These are phyloP conservation scores for Selaginella tamariscina DNA, from an alignment of 75 land plant genomes.

Conservation along the genomic window DNA sequence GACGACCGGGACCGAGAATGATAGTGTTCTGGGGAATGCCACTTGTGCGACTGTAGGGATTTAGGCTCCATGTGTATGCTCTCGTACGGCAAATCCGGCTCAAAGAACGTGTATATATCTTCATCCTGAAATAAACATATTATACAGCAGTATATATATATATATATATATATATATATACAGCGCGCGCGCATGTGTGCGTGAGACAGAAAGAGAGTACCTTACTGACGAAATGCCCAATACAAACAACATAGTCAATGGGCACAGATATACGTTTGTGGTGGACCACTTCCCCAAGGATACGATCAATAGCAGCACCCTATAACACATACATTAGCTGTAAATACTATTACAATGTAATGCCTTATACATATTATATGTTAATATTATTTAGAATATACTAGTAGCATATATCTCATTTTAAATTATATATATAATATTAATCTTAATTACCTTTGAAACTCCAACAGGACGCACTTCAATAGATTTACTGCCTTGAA, in stretches of 20 bases:
- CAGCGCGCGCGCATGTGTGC: too few relatives aligned
- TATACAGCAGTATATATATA: too few relatives aligned
- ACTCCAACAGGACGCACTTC: constrained; percentile 46
- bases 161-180: too few relatives aligned
- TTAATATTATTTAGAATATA: too few relatives aligned
- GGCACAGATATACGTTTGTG: constrained; percentile 22
- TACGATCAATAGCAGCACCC: constrained; percentile 47
- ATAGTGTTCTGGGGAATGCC: background rate
- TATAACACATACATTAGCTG: constrained; percentile 2
- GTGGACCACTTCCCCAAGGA: constrained; percentile 33
- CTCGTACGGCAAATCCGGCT: constrained; percentile 41
- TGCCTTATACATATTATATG: too few relatives aligned
- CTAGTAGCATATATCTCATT: too few relatives aligned
- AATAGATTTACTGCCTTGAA: constrained; percentile 38
- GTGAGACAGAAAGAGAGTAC: too few relatives aligned
- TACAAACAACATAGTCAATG: constrained; percentile 35
- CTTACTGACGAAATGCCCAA: constrained; percentile 42
- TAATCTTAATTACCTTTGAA: constrained; percentile 38
- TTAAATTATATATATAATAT: too few relatives aligned
- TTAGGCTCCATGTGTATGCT: constrained; percentile 14
- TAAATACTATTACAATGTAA: too few relatives aligned
- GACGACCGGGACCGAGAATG: background rate
- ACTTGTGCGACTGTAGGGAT: background rate
- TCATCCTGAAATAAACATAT: constrained; percentile 33
- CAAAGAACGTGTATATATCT: constrained; percentile 36